Percentiles rank a stretch among this genome's conserved stretches.
Conservation (phyloP, 129 eudicot genomes). For the Arctium minus region DNA sequence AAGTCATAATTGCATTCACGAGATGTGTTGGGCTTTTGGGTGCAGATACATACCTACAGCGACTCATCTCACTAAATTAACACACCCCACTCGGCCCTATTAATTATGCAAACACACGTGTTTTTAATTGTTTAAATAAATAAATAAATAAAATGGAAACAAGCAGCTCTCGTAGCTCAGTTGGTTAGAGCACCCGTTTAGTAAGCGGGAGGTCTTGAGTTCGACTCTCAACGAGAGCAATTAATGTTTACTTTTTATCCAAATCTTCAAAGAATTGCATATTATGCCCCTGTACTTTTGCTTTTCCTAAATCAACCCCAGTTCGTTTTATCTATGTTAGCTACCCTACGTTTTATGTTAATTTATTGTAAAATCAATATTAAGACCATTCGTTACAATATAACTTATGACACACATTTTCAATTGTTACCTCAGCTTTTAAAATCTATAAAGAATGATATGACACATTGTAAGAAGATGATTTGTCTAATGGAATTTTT, state of each 20-base stretch:
- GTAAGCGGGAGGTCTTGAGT: constrained; percentile 98
- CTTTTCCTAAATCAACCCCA: no score
- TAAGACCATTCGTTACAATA: no score
- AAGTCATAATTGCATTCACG: neutral
- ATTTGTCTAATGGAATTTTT: no score
- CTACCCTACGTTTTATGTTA: no score
- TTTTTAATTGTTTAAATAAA: neutral
- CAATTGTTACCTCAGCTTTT: no score
- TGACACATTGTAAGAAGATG: no score
- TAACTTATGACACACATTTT: no score
- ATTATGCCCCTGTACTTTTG: neutral
- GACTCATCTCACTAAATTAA: neutral
- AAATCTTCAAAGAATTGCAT: neutral
- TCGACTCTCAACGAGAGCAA: constrained; percentile 90
- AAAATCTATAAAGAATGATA: no score
- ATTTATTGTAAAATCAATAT: no score
- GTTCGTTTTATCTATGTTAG: no score
- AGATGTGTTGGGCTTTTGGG: constrained; percentile 7
- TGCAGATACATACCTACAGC: neutral
- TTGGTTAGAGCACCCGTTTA: constrained; percentile 72
- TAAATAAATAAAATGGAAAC: neutral
- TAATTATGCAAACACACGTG: neutral
- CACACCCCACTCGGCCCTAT: neutral
- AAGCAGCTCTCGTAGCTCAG: constrained; percentile 49
- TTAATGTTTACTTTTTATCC: no score